These are phyloP conservation scores for Hypoxylon trugodes DNA, from an alignment of 495 filamentous ascomycete species.

Conservation along the genomic window DNA sequence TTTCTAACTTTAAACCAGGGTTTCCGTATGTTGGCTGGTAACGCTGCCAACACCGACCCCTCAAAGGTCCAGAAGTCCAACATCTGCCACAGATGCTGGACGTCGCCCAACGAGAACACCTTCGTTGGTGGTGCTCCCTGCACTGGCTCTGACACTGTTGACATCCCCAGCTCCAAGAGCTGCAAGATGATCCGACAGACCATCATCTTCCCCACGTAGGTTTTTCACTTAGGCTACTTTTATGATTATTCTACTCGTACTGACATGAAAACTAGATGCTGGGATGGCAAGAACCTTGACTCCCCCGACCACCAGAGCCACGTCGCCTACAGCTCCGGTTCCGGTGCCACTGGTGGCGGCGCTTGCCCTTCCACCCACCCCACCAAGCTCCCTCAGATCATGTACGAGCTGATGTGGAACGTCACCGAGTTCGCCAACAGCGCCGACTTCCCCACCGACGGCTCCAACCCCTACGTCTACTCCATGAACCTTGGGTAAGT, in stretches of 20 bases:
- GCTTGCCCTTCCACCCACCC: conserved; percentile 69
- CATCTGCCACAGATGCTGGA: conserved; percentile 67
- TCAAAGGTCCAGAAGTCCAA: conserved; percentile 59
- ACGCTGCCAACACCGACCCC: conserved; percentile 58
- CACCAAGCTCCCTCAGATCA: conserved; percentile 69
- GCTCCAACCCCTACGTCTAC: conserved; percentile 64
- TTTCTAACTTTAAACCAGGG: conserved; percentile 61
- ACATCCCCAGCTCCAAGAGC: conserved; percentile 59
- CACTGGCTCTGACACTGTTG: conserved; percentile 61
- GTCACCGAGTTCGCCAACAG: conserved; percentile 62
- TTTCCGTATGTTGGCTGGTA: conserved; percentile 64
- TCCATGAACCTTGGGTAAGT: conserved; percentile 61
- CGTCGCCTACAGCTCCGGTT: conserved; percentile 64
- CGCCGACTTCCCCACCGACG: conserved; percentile 62
- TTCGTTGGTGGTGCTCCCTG: conserved; percentile 58
- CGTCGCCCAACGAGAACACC: conserved; percentile 53
- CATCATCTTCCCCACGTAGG: conserved; percentile 67
- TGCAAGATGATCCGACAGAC: conserved; percentile 68
- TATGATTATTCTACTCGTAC: not conserved
- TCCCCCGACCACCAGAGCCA: conserved; percentile 70
- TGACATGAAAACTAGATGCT: conserved; percentile 49
- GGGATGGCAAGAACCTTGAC: conserved; percentile 66
- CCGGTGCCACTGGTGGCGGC: conserved; percentile 61
- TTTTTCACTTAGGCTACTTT: not conserved
- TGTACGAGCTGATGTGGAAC: conserved; percentile 75